Evolutionary conservation across 306 rosid genomes (phyloP).

Genomic region (Malus fusca): DNA sequence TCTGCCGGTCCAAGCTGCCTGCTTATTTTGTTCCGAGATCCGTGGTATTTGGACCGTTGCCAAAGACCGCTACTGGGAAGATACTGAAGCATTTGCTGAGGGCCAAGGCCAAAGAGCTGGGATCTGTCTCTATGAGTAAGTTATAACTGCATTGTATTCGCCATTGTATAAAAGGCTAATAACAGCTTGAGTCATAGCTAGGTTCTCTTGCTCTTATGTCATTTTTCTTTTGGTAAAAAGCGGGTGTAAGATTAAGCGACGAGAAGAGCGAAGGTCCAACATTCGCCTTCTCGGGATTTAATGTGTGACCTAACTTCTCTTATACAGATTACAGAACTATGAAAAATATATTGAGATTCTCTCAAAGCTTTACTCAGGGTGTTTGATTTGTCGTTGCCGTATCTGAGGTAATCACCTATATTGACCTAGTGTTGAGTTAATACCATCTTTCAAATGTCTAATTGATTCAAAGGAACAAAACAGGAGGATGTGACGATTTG

Average conservation of each 20-base stretch:
- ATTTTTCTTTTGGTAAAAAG: background rate
- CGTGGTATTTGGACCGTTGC: slow-evolving; percentile 56
- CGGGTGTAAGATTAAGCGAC: background rate
- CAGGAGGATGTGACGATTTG: background rate
- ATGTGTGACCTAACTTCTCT: background rate
- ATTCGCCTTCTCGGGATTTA: background rate
- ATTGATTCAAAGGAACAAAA: background rate
- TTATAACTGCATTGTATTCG: slow-evolving; percentile 8
- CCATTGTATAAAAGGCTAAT: background rate
- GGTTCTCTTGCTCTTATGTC: background rate
- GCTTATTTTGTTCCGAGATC: slow-evolving; percentile 83
- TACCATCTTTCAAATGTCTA: background rate
- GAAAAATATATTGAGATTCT: background rate
- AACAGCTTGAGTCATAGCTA: background rate
- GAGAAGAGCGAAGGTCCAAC: background rate
- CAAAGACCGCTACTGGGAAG: slow-evolving; percentile 72
- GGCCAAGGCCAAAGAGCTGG: slow-evolving; percentile 61
- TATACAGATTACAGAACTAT: background rate
- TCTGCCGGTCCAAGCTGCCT: slow-evolving; percentile 74
- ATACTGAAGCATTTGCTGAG: slow-evolving; percentile 83
- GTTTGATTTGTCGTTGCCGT: background rate
- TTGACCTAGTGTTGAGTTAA: background rate
- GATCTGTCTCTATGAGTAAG: slow-evolving; percentile 48
- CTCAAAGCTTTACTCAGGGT: too few species aligned
- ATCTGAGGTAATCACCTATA: background rate